These are phyloP conservation scores for Fragaria vesca DNA, from an alignment of 306 rosid species.

Conservation along the genomic window DNA sequence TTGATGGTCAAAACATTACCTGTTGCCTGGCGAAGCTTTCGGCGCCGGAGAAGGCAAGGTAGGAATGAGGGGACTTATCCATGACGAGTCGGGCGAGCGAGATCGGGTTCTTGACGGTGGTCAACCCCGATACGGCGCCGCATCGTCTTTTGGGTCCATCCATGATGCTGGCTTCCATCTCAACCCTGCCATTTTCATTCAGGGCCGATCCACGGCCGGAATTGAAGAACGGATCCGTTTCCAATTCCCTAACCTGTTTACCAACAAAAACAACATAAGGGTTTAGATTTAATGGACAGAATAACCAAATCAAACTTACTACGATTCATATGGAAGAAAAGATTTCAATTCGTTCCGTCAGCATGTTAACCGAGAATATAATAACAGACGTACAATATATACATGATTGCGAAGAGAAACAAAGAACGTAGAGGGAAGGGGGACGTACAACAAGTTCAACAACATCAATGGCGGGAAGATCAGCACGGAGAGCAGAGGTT, in stretches of 20 bases:
- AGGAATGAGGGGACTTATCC: conserved; percentile 98
- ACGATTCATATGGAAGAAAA: no score
- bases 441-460: conserved; percentile 87
- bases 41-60: conserved; percentile 85
- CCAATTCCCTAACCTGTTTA: conserved; percentile 70
- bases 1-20: conserved; percentile 28
- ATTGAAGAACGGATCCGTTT: conserved; percentile 80
- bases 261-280: not conserved
- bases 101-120: conserved; percentile 79
- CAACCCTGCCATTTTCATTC: conserved; percentile 79
- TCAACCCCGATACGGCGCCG: conserved; percentile 86
- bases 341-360: no score
- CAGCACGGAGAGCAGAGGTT: conserved; percentile 69
- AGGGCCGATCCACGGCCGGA: conserved; percentile 95
- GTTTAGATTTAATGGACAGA: not conserved
- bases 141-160: conserved; percentile 83
- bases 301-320: not conserved
- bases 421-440: not conserved
- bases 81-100: conserved; percentile 91
- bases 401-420: not conserved
- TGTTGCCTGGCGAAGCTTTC: conserved; percentile 80
- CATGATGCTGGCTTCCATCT: conserved; percentile 98
- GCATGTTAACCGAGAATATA: not conserved
- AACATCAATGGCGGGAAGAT: conserved; percentile 73
- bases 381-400: not conserved